Evolutionary conservation across 495 filamentous ascomycete species (phyloP).

Genomic region (Neurospora sp.): DNA sequence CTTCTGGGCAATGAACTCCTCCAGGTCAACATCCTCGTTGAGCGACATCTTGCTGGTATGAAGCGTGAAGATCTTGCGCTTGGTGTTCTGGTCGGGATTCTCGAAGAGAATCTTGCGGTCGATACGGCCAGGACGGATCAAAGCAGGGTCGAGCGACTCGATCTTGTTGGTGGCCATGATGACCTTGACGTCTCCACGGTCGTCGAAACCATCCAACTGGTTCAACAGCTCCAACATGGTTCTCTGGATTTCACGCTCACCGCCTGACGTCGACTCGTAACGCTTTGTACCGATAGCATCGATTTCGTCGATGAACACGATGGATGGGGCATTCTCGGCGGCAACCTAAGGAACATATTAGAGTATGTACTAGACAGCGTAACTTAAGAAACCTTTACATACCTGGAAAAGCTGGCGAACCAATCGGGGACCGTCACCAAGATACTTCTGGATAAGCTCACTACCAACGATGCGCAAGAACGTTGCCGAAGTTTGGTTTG

Average conservation of each 20-base stretch:
- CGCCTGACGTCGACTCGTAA: conserved; percentile 94
- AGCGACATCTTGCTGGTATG: conserved; percentile 99
- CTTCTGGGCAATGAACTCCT: conserved; percentile 98
- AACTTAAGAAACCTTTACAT: conserved; percentile 6
- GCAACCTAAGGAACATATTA: conserved; percentile 50
- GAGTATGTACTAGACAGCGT: background rate
- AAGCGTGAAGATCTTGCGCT: conserved; percentile 99
- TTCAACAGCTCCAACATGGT: conserved; percentile 99
- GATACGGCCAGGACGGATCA: conserved; percentile 96
- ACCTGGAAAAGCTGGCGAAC: conserved; percentile 95
- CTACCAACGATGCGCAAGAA: conserved; percentile 97
- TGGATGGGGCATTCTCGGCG: conserved; percentile 90
- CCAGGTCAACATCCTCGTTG: conserved; percentile 87
- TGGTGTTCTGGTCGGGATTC: conserved; percentile 98
- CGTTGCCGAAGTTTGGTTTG: conserved; percentile 96
- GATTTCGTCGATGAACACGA: conserved; percentile 99
- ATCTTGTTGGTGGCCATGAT: conserved; percentile 99
- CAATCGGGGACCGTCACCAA: conserved; percentile 89
- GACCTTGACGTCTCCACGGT: conserved; percentile 98
- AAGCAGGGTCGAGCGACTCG: conserved; percentile 88
- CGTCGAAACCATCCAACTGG: conserved; percentile 97
- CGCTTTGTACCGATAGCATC: conserved; percentile 98
- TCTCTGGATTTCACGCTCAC: conserved; percentile 93
- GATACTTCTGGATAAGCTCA: conserved; percentile 98
- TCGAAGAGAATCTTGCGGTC: conserved; percentile 99